These are phyloP conservation scores for Stygiomarasmius scandens DNA, from an alignment of 1,284 basidiomycete genomes.

Conservation along the genomic window DNA sequence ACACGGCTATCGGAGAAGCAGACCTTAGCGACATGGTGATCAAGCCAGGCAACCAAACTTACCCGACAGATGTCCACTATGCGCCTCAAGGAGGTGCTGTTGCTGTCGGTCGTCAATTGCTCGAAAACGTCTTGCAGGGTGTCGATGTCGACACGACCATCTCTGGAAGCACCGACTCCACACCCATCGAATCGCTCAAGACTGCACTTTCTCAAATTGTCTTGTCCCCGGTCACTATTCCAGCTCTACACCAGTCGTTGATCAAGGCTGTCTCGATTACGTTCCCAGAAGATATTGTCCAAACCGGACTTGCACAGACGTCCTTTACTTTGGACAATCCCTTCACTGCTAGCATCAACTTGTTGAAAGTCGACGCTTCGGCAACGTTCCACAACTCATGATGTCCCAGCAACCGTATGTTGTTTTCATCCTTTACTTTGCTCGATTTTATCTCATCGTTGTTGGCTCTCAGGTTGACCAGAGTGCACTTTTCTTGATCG, in stretches of 20 bases:
- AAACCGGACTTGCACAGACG: slow-evolving; percentile 58
- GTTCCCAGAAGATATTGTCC: slow-evolving; percentile 61
- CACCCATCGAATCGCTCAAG: slow-evolving; percentile 67
- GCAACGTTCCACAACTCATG: slow-evolving; percentile 55
- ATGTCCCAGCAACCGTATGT: too few relatives aligned
- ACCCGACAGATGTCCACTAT: slow-evolving; percentile 69
- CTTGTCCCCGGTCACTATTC: slow-evolving; percentile 66
- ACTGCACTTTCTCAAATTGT: slow-evolving; percentile 65
- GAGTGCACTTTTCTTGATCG: slow-evolving; percentile 69
- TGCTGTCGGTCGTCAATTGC: slow-evolving; percentile 57
- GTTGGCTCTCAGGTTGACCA: slow-evolving; percentile 56
- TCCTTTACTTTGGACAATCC: slow-evolving; percentile 69
- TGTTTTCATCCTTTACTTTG: too few relatives aligned
- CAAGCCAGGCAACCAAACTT: slow-evolving; percentile 54
- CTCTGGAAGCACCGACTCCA: slow-evolving; percentile 59
- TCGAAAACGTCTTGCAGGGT: slow-evolving; percentile 77
- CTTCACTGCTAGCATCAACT: slow-evolving; percentile 76
- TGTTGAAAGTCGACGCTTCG: slow-evolving; percentile 57
- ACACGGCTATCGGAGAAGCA: slow-evolving; percentile 61
- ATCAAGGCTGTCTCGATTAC: slow-evolving; percentile 57
- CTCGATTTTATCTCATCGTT: too few relatives aligned
- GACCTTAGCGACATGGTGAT: slow-evolving; percentile 58
- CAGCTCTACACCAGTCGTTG: slow-evolving; percentile 66
- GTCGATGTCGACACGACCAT: slow-evolving; percentile 62
- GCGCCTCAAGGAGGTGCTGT: slow-evolving; percentile 61